These are phyloP conservation scores for Fistulinella staudtii DNA, from an alignment of 1,284 basidiomycete species.

Conservation along the genomic window DNA sequence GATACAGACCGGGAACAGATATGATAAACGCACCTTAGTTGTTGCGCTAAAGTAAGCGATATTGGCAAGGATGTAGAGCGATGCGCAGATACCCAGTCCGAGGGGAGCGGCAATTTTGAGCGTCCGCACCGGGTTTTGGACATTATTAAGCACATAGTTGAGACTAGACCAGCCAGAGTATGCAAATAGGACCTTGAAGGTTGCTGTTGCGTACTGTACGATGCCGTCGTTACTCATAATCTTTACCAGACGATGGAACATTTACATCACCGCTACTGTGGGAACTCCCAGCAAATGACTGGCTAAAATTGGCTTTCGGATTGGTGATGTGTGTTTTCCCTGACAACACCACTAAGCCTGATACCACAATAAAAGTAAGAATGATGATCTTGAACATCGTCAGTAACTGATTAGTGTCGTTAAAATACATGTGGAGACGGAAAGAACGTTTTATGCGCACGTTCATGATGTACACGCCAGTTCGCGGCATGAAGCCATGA, in stretches of 20 bases:
- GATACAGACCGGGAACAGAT: no score
- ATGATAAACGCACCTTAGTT: conserved; percentile 12
- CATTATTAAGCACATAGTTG: conserved; percentile 55
- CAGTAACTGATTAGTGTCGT: no score
- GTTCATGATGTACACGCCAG: conserved; percentile 49
- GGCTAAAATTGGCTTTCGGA: conserved; percentile 43
- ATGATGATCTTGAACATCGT: conserved; percentile 27
- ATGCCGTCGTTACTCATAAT: background rate
- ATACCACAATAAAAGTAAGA: conserved; percentile 23
- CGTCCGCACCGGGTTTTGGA: conserved; percentile 48
- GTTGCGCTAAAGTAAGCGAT: conserved; percentile 48
- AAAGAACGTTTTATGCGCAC: no score
- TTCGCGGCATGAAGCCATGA: conserved; percentile 43
- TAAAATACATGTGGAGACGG: no score
- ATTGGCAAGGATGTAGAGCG: conserved; percentile 50
- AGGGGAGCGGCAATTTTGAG: conserved; percentile 54
- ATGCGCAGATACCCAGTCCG: conserved; percentile 44
- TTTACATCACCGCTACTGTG: conserved; percentile 41
- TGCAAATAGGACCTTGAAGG: conserved; percentile 54
- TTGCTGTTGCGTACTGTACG: conserved; percentile 51
- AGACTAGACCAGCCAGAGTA: conserved; percentile 54
- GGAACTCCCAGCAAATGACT: conserved; percentile 49
- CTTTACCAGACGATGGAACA: background rate
- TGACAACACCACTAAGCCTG: conserved; percentile 48
- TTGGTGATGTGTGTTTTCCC: conserved; percentile 43